phyloP scores from a whole-genome alignment of 768 basidiomycete species.

The Cystofilobasidium ferigula region DNA sequence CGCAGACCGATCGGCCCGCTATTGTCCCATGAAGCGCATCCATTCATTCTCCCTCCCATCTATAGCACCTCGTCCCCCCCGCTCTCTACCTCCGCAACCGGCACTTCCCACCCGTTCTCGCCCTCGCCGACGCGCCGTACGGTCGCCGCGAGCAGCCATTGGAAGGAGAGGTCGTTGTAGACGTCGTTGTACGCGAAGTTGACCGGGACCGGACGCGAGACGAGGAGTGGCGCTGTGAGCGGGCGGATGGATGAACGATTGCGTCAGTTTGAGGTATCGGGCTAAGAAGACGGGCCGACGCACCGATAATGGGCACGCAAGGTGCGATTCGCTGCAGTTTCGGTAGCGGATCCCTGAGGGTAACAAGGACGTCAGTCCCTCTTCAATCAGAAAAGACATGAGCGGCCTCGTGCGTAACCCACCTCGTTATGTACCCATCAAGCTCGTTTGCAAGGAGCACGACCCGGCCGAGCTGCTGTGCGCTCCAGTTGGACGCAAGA shows the following conservation, averaged over 20 bases:
- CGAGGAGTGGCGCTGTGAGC: not conserved
- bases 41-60: not conserved
- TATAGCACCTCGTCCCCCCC: slow-evolving; percentile 1
- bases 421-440: slow-evolving; percentile 16
- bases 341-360: slow-evolving; percentile 13
- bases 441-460: slow-evolving; percentile 15
- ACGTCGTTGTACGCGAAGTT: slow-evolving; percentile 21
- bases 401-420: not conserved
- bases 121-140: not conserved
- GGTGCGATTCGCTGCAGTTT: slow-evolving; percentile 18
- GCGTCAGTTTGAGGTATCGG: not conserved
- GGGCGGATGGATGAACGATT: not conserved
- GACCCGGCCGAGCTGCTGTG: slow-evolving; percentile 13
- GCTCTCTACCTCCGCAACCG: not conserved
- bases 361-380: not conserved
- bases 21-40: too few species aligned
- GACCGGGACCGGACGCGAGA: not conserved
- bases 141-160: not conserved
- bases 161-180: slow-evolving; percentile 19
- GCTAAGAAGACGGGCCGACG: not conserved
- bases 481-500: slow-evolving; percentile 16
- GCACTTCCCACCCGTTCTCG: not conserved
- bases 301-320: slow-evolving; percentile 17
- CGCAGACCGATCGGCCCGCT: too few species aligned
- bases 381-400: too few species aligned